phyloP scores from a whole-genome alignment of 2,329 filamentous ascomycete species.

The Alternaria ventricosa region DNA sequence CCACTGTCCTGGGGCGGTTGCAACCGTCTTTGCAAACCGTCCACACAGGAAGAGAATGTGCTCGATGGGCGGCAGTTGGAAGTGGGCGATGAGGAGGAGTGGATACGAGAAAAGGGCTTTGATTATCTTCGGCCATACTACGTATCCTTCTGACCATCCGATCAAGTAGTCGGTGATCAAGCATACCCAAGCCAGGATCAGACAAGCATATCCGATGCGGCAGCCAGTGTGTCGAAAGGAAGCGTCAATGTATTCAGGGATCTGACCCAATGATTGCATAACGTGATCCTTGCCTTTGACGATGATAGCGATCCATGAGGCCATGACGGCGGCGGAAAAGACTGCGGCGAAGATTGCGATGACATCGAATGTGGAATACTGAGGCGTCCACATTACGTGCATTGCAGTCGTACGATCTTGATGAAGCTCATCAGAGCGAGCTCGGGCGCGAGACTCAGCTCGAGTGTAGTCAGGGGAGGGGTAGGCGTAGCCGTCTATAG shows the following conservation, averaged over 20 bases:
- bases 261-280: background rate
- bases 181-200: background rate
- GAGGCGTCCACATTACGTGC: background rate
- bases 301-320: background rate
- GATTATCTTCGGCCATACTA: background rate
- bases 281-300: background rate
- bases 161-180: background rate
- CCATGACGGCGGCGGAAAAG: background rate
- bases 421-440: background rate
- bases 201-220: background rate
- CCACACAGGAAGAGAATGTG: background rate
- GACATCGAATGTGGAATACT: slow-evolving; percentile 1
- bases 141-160: background rate
- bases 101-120: background rate
- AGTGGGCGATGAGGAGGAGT: background rate
- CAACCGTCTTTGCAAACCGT: background rate
- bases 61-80: background rate
- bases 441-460: background rate
- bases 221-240: background rate
- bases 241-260: background rate
- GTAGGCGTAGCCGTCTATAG: background rate
- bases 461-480: background rate
- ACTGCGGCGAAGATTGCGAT: background rate
- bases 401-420: background rate
- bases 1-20: background rate